Evolutionary conservation across 768 basidiomycete genomes (phyloP), one percentile per base, ranked within the genome.

Genomic region (Pulveroboletus sp.): DNA sequence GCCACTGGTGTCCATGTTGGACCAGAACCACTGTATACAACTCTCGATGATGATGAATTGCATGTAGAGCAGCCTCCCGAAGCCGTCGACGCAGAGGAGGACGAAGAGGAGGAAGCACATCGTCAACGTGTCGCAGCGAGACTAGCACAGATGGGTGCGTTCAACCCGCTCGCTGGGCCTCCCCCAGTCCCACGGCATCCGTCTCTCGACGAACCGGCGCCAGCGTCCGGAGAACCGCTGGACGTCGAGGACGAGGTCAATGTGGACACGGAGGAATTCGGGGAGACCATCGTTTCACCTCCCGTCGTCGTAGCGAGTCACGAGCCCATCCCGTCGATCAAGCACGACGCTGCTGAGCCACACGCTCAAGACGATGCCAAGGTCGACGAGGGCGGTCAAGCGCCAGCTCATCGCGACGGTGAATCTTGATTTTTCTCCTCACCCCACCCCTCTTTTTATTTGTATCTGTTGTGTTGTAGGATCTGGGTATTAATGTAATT

Each of bases 131-230:
- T 87, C 19, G 78, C 83, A 20, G 83, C 81, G 51, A 72, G 68
- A 19, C 60, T 81, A 31, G 80, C 82, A 7, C 78, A 80, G 65
- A 81, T 81, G 71, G 86, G 85, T 14, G 76, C 78, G 55, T 68
- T 76, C 70, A 73, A 83, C 56, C 80, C 83, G 3, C 75, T 83
- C 45, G 68, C 72, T 8, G 66, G 71, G 13, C 72, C 61, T 24
- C 66, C 70, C 22, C 62, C 57, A 9, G 13, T 56, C 26, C 43
- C 53, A 5, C 62, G 57, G 13, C 64, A 47, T 50, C 40, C 42
- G 6, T 50, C 61, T 3, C 19, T 61, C 48, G 45, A 51, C 14
- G 59, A 61, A 38, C 43, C 36, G 1, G 41, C 31, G n/a, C 30
- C 7, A 4, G 40, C 19, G 17, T 35, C 41, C 2, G 22, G 56